A percentile compares a stretch with the other conserved stretches of the same genome.
These are phyloP conservation scores for Solanum neorickii DNA, from an alignment of 257 asterid genomes.

Conservation along the genomic window DNA sequence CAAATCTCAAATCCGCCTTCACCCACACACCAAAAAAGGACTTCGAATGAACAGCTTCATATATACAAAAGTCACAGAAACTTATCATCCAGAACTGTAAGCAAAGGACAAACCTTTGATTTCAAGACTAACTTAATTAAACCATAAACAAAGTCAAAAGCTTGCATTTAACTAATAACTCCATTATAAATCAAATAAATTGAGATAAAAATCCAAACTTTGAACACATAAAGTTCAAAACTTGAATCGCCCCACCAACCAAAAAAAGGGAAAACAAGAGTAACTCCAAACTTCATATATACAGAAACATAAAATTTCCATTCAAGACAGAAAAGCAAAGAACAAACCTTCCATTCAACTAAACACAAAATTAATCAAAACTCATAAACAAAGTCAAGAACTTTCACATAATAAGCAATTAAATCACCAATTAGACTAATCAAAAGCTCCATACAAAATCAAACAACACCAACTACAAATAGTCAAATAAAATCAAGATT, in stretches of 20 bases:
- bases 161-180: neutral
- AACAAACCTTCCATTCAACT: neutral
- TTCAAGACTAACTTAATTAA: neutral
- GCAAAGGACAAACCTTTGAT: neutral
- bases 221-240: neutral
- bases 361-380: neutral
- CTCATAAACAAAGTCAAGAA: neutral
- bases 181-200: neutral
- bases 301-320: neutral
- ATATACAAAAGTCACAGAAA: neutral
- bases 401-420: neutral
- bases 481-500: neutral
- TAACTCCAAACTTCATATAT: neutral
- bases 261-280: neutral
- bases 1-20: neutral
- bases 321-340: neutral
- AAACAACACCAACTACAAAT: neutral
- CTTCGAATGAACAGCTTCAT: neutral
- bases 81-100: neutral
- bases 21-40: neutral
- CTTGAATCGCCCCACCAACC: neutral
- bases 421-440: neutral
- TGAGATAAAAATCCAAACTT: neutral
- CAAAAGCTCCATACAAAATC: neutral
- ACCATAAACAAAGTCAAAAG: neutral